Base-by-base conservation (phyloP, 306 rosid species). In the Cucurbita moschata region DNA sequence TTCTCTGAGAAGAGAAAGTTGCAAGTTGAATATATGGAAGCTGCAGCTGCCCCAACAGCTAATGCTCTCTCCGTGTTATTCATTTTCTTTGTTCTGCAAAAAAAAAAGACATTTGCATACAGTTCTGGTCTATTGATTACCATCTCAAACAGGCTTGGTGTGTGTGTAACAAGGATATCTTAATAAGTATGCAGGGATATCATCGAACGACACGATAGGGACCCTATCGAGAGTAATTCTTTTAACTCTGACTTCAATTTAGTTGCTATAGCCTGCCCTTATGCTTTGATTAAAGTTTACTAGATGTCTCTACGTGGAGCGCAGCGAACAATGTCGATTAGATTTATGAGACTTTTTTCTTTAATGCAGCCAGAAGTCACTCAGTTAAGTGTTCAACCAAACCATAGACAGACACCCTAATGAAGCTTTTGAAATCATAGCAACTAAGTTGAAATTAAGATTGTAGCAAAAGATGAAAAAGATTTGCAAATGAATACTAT, bases 11-110 rank as follows among this genome's bases (percentile, higher is more conserved):
- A 50, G 0, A 94, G 82, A 80, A 81, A 91, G 80, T 85, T 89
- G 87, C 97, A 94, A 6, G 96, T 94, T 75, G 99, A 89, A 73
- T 94, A 94, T 76, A 94, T 91, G 55, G 97, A 87, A 81, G 99
- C 97, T 46, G 99, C 97, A 50, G 99, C 97, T 51, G 99, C 99
- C 76, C 86, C 88, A 15, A 94, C 86, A 8, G 99, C 89, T 71
- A 91, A 77, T 83, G 86, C 96, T 72, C 84, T 89, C 74, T 89
- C 91, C 4, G 94, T 81, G 84, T 77, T 71, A 79, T 83, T 87
- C 78, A 70, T 40, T 79, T 55, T 61, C 16, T 70, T 64, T 76
- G 78, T 49, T 64, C 96, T 90, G 88, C 80, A 39, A 75, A 5
- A 5, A 19, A 42, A 49, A 44, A 67, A 58, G 38, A 35, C 38